Evolutionary conservation across 208 protist species (phyloP).

Genomic region (Leishmania amazonensis): DNA sequence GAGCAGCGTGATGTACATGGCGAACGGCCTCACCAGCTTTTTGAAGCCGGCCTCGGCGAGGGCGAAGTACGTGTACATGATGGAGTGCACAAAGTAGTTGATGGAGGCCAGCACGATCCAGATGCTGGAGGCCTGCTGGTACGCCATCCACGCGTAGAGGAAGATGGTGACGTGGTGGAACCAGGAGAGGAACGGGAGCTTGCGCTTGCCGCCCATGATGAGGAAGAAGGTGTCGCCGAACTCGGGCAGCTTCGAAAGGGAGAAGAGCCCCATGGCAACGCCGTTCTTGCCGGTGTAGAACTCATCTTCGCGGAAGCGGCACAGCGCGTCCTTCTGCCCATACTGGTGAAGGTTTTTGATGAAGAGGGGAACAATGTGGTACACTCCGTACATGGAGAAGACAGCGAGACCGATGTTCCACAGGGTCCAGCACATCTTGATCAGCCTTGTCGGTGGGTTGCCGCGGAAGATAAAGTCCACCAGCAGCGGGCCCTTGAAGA

Average conservation of each 20-base stretch:
- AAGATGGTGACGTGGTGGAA: slow-evolving; percentile 91
- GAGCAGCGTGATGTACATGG: slow-evolving; percentile 77
- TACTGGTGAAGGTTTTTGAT: slow-evolving; percentile 28
- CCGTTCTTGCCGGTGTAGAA: slow-evolving; percentile 46
- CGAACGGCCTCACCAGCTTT: slow-evolving; percentile 63
- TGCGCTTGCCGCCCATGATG: slow-evolving; percentile 61
- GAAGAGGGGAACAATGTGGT: slow-evolving; percentile 50
- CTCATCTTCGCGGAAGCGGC: slow-evolving; percentile 38
- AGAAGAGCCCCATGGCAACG: slow-evolving; percentile 62
- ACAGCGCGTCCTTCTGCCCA: slow-evolving; percentile 43
- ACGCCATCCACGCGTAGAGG: slow-evolving; percentile 88
- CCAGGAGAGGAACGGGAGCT: slow-evolving; percentile 78
- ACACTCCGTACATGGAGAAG: slow-evolving; percentile 69
- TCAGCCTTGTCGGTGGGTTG: slow-evolving; percentile 45
- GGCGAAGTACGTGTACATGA: slow-evolving; percentile 96
- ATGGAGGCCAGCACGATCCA: slow-evolving; percentile 73
- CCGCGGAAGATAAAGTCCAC: slow-evolving; percentile 35
- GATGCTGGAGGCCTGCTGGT: slow-evolving; percentile 34
- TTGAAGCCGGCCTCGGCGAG: slow-evolving; percentile 59
- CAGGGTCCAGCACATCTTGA: slow-evolving; percentile 49
- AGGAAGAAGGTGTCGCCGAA: slow-evolving; percentile 78
- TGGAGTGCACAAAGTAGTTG: slow-evolving; percentile 95
- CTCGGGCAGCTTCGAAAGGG: slow-evolving; percentile 76
- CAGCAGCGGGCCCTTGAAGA: slow-evolving; percentile 34
- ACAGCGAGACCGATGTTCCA: slow-evolving; percentile 84